These are phyloP conservation scores for Pythium periplocum DNA, from an alignment of 352 stramenopile species.

Conservation along the genomic window DNA sequence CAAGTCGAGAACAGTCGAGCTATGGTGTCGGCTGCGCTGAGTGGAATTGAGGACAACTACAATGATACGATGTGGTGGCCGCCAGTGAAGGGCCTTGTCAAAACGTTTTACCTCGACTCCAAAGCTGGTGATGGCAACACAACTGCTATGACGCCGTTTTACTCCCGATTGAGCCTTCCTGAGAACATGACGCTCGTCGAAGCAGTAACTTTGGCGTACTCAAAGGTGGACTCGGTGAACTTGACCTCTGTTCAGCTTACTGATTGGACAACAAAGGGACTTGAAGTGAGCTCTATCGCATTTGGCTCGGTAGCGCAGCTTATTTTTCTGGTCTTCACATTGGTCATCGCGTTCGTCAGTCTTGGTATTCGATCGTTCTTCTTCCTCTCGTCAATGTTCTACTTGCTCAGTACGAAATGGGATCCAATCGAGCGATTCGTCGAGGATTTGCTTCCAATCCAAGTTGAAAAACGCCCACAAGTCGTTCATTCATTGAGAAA, in stretches of 20 bases:
- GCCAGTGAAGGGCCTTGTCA: conserved; percentile 73
- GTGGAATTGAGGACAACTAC: conserved; percentile 80
- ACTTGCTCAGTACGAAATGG: conserved; percentile 82
- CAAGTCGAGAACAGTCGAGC: conserved; percentile 76
- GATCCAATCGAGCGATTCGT: conserved; percentile 84
- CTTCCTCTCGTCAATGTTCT: conserved; percentile 86
- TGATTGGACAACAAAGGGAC: conserved; percentile 79
- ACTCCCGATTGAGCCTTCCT: conserved; percentile 47
- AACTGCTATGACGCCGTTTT: conserved; percentile 42
- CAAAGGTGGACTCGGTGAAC: conserved; percentile 84
- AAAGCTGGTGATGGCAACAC: conserved; percentile 52
- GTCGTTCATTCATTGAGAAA: conserved; percentile 69
- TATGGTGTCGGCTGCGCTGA: conserved; percentile 77
- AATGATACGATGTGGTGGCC: conserved; percentile 89
- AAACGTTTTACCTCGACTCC: conserved; percentile 77
- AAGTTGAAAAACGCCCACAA: conserved; percentile 62
- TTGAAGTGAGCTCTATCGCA: conserved; percentile 80
- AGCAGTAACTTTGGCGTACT: conserved; percentile 65
- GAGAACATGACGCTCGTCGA: conserved; percentile 83
- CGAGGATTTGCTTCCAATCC: conserved; percentile 69
- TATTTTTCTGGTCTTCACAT: conserved; percentile 65
- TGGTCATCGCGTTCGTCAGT: conserved; percentile 84
- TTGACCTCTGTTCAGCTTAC: conserved; percentile 80
- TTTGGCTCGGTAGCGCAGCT: conserved; percentile 80
- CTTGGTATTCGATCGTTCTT: conserved; percentile 83